phyloP scores from a whole-genome alignment of 371 early-diverging fungal genomes.

The Dichotomocladium elegans region DNA sequence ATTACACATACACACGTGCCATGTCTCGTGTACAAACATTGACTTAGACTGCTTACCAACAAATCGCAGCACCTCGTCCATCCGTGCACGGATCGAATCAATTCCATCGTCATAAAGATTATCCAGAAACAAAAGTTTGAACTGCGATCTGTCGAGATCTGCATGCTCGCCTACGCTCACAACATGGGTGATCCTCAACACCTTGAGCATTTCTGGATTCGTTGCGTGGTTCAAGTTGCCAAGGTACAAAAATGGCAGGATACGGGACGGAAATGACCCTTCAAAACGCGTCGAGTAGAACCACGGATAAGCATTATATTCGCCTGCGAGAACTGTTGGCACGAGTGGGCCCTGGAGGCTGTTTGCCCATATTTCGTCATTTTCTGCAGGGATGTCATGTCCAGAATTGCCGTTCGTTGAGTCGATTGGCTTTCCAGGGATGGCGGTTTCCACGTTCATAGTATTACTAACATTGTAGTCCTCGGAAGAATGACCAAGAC shows the following conservation, averaged over 20 bases:
- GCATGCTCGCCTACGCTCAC: conserved; percentile 64
- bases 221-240: conserved; percentile 67
- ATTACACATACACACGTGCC: not conserved
- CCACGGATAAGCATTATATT: conserved; percentile 40
- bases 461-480: not conserved
- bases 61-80: conserved; percentile 48
- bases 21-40: not conserved
- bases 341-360: conserved; percentile 3
- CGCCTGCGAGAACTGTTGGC: conserved; percentile 9
- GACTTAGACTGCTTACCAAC: conserved; percentile 41
- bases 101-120: conserved; percentile 67
- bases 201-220: conserved; percentile 56
- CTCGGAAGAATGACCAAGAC: not conserved
- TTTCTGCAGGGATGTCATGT: not conserved
- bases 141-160: conserved; percentile 27
- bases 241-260: conserved; percentile 59
- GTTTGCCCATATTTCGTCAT: conserved; percentile 8
- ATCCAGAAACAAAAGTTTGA: conserved; percentile 44
- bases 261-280: conserved; percentile 63
- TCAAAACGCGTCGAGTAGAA: conserved; percentile 61
- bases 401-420: not conserved
- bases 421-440: not conserved
- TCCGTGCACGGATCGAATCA: conserved; percentile 49
- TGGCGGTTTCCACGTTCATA: no score
- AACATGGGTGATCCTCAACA: conserved; percentile 55